These are phyloP conservation scores for Fusarium ramigenum DNA, from an alignment of 2,329 filamentous ascomycete genomes.

Conservation along the genomic window DNA sequence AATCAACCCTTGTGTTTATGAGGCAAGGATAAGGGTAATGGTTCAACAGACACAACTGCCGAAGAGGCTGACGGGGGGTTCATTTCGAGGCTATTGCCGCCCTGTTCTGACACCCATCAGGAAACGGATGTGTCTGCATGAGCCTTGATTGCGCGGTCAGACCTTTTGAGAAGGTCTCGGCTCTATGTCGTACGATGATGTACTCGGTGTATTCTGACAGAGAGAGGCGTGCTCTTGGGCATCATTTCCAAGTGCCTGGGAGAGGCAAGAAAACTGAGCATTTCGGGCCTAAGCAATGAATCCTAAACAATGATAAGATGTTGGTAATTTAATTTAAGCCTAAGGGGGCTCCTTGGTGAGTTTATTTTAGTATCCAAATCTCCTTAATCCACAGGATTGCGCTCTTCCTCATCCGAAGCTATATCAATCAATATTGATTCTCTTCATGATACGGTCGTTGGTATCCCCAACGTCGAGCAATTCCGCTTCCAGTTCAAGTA, in stretches of 20 bases:
- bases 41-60: constrained; percentile 9
- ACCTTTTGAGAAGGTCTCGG: background rate
- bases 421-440: background rate
- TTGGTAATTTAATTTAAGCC: background rate
- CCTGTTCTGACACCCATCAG: background rate
- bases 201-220: background rate
- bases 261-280: background rate
- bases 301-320: background rate
- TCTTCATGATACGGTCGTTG: background rate
- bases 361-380: background rate
- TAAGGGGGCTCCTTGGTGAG: background rate
- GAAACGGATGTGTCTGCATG: background rate
- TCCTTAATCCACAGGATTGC: background rate
- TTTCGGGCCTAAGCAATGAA: background rate
- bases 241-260: background rate
- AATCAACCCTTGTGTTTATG: background rate
- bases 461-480: background rate
- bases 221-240: background rate
- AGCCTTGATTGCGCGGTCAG: constrained; percentile 3
- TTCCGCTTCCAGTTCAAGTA: background rate
- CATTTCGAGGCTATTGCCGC: background rate
- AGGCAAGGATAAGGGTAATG: constrained; percentile 2
- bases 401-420: background rate
- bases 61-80: background rate
- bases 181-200: background rate